Conservation (phyloP, 163 green algal species). For the Chlamydomonas reinhardtii region DNA sequence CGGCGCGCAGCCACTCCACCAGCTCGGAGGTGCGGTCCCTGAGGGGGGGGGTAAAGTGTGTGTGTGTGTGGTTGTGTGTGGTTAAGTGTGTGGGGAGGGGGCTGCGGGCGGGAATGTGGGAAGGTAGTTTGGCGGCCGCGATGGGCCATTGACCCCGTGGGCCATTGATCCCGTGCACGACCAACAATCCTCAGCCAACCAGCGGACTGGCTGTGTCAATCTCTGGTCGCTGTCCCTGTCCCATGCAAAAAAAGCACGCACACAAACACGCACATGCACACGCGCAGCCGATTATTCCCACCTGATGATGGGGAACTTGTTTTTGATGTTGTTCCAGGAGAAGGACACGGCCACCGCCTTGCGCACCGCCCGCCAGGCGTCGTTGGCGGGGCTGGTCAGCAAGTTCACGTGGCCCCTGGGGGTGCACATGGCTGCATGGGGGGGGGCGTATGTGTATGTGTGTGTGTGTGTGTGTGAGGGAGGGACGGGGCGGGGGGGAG, state of each 20-base stretch:
- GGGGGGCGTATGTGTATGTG: background rate
- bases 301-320: slow-evolving; percentile 69
- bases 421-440: slow-evolving; percentile 56
- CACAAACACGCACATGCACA: no score
- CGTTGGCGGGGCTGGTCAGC: slow-evolving; percentile 65
- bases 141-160: no score
- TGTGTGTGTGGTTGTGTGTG: no score
- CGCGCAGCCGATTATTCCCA: background rate
- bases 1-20: slow-evolving; percentile 38
- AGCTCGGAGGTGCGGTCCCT: slow-evolving; percentile 36
- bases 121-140: no score
- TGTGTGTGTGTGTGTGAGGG: no score
- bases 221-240: no score
- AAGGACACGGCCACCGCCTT: slow-evolving; percentile 71
- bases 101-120: background rate
- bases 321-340: slow-evolving; percentile 65
- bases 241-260: no score
- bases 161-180: no score
- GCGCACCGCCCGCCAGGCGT: slow-evolving; percentile 64
- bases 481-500: no score
- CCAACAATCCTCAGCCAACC: no score
- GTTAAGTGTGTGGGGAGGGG: background rate
- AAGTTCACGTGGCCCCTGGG: slow-evolving; percentile 63
- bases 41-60: background rate
- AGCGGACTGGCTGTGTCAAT: no score